Evolutionary conservation across 345 rosid species (phyloP).

Genomic region (Bruguiera gymnorhiza): DNA sequence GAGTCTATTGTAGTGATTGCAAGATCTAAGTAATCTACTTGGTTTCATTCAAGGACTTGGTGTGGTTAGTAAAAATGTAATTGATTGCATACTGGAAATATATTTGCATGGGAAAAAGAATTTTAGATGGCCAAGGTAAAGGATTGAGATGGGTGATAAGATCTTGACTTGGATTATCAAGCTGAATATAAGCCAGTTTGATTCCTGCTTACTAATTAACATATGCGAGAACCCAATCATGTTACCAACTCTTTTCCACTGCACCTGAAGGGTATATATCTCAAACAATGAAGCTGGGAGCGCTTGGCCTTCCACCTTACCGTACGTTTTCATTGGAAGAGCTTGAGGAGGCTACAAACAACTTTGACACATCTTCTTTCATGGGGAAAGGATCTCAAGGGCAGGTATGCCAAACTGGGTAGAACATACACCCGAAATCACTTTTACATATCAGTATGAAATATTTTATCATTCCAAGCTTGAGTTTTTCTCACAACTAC

Average conservation of each 20-base stretch:
- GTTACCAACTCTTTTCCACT: neutral
- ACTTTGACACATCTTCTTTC: slow-evolving; percentile 79
- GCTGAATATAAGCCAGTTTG: too few species aligned
- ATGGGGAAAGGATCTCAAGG: slow-evolving; percentile 97
- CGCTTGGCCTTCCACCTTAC: slow-evolving; percentile 82
- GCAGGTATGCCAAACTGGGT: slow-evolving; percentile 44
- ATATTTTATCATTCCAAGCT: neutral
- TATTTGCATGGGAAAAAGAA: too few species aligned
- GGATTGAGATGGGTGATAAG: neutral
- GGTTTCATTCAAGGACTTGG: too few species aligned
- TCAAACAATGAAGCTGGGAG: slow-evolving; percentile 86
- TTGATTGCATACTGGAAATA: too few species aligned
- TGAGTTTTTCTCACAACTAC: neutral
- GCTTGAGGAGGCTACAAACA: slow-evolving; percentile 75
- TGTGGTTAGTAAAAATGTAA: too few species aligned
- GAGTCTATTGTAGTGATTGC: too few species aligned
- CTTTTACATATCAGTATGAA: neutral
- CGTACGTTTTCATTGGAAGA: slow-evolving; percentile 84
- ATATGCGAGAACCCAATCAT: too few species aligned
- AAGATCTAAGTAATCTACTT: too few species aligned
- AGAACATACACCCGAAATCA: neutral
- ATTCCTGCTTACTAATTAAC: too few species aligned
- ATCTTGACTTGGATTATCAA: neutral
- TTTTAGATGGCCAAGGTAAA: too few species aligned
- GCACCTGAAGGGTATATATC: slow-evolving; percentile 67